phyloP scores from a whole-genome alignment of 257 asterid species.

The Prunella vulgaris region DNA sequence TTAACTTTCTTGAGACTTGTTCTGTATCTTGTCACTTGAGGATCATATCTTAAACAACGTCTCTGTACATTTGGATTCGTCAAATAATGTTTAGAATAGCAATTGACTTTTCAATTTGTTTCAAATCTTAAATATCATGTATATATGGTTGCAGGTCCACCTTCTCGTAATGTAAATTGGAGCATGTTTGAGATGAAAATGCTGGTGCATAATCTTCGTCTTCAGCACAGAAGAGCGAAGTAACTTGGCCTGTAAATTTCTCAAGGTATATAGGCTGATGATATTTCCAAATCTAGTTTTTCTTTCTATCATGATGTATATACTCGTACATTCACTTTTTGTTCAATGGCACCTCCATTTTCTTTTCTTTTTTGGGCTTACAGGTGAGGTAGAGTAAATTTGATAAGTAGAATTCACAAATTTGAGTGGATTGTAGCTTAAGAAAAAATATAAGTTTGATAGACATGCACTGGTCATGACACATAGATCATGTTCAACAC shows the following conservation, averaged over 20 bases:
- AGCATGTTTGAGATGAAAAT: slow-evolving; percentile 1
- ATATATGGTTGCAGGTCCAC: slow-evolving; percentile 19
- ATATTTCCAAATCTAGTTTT: no score
- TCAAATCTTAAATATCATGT: neutral
- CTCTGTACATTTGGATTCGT: neutral
- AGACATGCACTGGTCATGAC: no score
- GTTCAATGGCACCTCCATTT: neutral
- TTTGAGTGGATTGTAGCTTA: no score
- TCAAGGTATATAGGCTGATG: no score
- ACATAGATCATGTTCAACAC: no score
- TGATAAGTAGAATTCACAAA: neutral
- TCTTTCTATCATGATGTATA: neutral
- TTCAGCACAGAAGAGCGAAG: neutral
- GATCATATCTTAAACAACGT: neutral
- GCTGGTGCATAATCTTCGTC: neutral
- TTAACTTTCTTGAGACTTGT: neutral
- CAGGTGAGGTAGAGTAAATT: neutral
- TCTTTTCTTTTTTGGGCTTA: no score
- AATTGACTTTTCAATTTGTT: neutral
- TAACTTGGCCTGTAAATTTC: neutral
- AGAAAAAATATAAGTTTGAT: no score
- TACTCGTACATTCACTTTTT: neutral
- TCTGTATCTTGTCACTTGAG: neutral
- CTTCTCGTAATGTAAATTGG: neutral
- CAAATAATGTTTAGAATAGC: neutral